phyloP scores from a whole-genome alignment of 2,329 filamentous ascomycete genomes.

The Scedosporium minutisporum region DNA sequence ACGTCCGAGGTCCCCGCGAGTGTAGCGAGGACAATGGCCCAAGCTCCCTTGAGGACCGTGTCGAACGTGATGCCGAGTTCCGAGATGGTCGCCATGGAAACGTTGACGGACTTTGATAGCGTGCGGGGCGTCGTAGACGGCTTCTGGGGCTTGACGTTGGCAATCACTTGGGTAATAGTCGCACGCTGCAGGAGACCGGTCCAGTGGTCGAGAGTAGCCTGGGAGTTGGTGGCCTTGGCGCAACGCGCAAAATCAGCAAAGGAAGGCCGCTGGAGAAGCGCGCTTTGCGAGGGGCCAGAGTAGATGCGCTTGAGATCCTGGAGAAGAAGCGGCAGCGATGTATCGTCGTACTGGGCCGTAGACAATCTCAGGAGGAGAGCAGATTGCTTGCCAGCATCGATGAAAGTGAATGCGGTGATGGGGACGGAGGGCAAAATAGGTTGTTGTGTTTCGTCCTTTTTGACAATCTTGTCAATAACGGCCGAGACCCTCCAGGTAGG shows the following conservation, averaged over 20 bases:
- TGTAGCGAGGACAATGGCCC: slow-evolving; percentile 44
- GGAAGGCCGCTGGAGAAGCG: slow-evolving; percentile 25
- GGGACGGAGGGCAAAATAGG: slow-evolving; percentile 30
- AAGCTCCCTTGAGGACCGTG: slow-evolving; percentile 46
- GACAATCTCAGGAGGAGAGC: slow-evolving; percentile 37
- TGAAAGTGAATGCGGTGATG: slow-evolving; percentile 38
- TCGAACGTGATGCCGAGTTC: slow-evolving; percentile 38
- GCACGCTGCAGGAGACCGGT: slow-evolving; percentile 31
- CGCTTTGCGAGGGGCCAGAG: slow-evolving; percentile 15
- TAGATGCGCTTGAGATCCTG: slow-evolving; percentile 40
- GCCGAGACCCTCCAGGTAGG: slow-evolving; percentile 28
- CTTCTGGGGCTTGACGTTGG: slow-evolving; percentile 29
- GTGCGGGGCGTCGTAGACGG: slow-evolving; percentile 29
- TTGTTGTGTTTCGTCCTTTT: slow-evolving; percentile 27
- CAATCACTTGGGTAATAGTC: slow-evolving; percentile 34
- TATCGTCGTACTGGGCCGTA: slow-evolving; percentile 38
- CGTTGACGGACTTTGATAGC: slow-evolving; percentile 27
- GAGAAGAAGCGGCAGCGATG: slow-evolving; percentile 33
- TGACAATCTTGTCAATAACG: slow-evolving; percentile 30
- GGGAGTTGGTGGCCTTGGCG: slow-evolving; percentile 8
- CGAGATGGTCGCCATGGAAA: slow-evolving; percentile 24
- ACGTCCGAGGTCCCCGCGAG: slow-evolving; percentile 40
- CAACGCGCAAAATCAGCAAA: slow-evolving; percentile 40
- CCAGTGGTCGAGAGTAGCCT: slow-evolving; percentile 36
- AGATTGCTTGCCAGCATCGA: slow-evolving; percentile 38